These are phyloP conservation scores for Sporothrix humicola DNA, from an alignment of 2,329 filamentous ascomycete species.

Conservation along the genomic window DNA sequence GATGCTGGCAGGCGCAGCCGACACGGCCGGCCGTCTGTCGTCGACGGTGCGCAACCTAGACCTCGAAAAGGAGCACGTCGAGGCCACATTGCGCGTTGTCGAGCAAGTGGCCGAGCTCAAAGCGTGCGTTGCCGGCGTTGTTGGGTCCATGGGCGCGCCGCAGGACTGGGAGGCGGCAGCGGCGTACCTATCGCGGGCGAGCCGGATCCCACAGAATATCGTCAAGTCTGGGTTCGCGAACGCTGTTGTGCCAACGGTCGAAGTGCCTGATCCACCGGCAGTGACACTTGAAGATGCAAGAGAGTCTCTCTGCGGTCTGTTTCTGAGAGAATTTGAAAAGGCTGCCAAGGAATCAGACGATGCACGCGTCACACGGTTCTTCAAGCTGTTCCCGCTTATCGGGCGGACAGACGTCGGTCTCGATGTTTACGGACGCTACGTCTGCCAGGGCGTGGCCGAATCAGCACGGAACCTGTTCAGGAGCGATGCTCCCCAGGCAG, in stretches of 20 bases:
- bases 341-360: conserved; percentile 87
- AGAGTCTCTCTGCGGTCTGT: conserved; percentile 87
- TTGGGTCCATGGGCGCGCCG: conserved; percentile 94
- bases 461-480: conserved; percentile 82
- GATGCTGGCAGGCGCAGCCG: conserved; percentile 86
- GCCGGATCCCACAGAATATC: conserved; percentile 79
- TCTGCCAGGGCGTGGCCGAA: conserved; percentile 90
- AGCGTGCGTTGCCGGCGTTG: conserved; percentile 90
- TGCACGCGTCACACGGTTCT: conserved; percentile 89
- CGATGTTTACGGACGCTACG: conserved; percentile 94
- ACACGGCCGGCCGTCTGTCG: conserved; percentile 84
- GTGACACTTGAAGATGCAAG: conserved; percentile 85
- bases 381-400: conserved; percentile 96
- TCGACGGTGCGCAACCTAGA: conserved; percentile 86
- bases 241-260: conserved; percentile 90
- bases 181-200: conserved; percentile 82
- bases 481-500: conserved; percentile 48
- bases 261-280: conserved; percentile 89
- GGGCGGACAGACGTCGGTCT: conserved; percentile 85
- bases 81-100: conserved; percentile 87
- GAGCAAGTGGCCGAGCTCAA: conserved; percentile 97
- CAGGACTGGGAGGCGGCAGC: conserved; percentile 99
- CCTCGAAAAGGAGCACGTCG: conserved; percentile 87
- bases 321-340: conserved; percentile 92
- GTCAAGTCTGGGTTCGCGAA: conserved; percentile 85